Evolutionary conservation across 2,329 filamentous ascomycete genomes (phyloP).

Genomic region (Aureobasidium lini): DNA sequence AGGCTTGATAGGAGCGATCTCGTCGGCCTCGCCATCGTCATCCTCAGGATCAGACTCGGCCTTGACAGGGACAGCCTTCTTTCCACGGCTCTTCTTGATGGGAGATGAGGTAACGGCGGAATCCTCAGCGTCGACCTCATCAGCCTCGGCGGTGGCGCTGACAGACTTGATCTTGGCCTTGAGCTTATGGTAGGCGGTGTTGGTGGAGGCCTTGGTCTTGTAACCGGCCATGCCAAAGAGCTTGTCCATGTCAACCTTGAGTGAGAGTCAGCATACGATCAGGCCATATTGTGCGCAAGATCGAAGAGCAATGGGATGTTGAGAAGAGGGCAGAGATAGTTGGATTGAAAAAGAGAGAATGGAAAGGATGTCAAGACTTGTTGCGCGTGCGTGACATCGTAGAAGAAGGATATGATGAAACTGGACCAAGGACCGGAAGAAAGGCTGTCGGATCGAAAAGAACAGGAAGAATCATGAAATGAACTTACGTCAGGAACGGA

Average conservation of each 20-base stretch:
- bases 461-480: background rate
- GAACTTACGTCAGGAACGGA: background rate
- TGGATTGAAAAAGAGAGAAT: background rate
- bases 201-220: constrained; percentile 19
- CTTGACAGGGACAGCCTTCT: constrained; percentile 2
- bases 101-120: background rate
- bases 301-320: too few relatives aligned
- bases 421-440: background rate
- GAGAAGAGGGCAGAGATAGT: too few relatives aligned
- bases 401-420: background rate
- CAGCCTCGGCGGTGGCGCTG: background rate
- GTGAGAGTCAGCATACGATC: background rate
- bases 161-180: constrained; percentile 53
- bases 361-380: background rate
- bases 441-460: background rate
- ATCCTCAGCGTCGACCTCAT: background rate
- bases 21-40: background rate
- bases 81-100: constrained; percentile 2
- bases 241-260: constrained; percentile 20
- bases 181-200: constrained; percentile 45
- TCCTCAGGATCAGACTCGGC: background rate
- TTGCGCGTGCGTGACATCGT: background rate
- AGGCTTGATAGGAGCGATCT: background rate
- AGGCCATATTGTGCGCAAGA: too few relatives aligned
- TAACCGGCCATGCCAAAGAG: constrained; percentile 17